Conservation (phyloP, 2,329 filamentous ascomycete genomes). For the Chaetomium olivaceum region DNA sequence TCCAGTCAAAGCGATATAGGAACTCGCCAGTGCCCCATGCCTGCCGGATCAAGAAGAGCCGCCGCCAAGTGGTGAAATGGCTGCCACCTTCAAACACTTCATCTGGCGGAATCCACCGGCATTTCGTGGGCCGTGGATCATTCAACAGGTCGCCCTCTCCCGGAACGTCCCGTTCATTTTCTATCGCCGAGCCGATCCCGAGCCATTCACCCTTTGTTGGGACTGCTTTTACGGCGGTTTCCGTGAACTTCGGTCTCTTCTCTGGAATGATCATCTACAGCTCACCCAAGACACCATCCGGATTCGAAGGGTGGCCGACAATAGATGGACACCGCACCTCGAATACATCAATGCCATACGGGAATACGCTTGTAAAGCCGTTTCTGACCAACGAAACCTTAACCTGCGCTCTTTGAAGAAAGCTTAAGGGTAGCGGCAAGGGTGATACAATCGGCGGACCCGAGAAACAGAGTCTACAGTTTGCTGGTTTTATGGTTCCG, state of each 20-base stretch:
- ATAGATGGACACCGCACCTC: background rate
- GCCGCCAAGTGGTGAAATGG: too few relatives aligned
- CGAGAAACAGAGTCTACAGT: background rate
- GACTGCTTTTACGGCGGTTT: background rate
- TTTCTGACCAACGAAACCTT: background rate
- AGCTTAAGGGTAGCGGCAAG: background rate
- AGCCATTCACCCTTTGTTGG: background rate
- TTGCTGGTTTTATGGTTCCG: background rate
- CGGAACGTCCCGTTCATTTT: background rate
- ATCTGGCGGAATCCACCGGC: background rate
- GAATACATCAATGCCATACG: background rate
- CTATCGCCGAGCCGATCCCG: background rate
- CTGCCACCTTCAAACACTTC: background rate
- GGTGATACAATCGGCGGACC: background rate
- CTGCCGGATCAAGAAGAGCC: background rate
- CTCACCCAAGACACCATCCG: too few relatives aligned
- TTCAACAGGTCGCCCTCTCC: background rate
- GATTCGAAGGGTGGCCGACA: too few relatives aligned
- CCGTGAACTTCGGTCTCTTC: background rate
- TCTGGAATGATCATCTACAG: too few relatives aligned
- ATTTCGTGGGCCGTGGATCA: background rate
- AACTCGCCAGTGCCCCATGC: background rate
- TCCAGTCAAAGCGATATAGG: background rate
- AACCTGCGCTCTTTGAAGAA: background rate
- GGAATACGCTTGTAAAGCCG: fast-evolving